phyloP scores from a whole-genome alignment of 2,329 filamentous ascomycete genomes.

The Talaromyces sp. region DNA sequence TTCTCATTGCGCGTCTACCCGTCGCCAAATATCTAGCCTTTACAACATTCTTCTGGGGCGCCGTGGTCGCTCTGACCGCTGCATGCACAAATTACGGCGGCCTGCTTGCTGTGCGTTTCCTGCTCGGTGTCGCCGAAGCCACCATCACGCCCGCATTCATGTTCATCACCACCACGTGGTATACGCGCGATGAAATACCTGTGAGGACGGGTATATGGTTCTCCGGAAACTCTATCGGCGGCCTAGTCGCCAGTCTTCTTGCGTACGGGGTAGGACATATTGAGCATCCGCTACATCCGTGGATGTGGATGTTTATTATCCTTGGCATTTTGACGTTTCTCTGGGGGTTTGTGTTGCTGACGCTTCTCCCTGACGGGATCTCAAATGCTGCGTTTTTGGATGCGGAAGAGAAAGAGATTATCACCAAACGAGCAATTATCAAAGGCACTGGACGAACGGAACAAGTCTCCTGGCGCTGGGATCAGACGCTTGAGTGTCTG shows the following conservation, averaged over 20 bases:
- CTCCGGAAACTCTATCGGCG: slow-evolving; percentile 50
- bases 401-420: slow-evolving; percentile 43
- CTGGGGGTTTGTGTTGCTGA: slow-evolving; percentile 25
- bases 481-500: slow-evolving; percentile 48
- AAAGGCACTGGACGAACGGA: slow-evolving; percentile 52
- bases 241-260: slow-evolving; percentile 55
- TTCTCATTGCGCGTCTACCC: slow-evolving; percentile 60
- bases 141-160: slow-evolving; percentile 50
- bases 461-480: slow-evolving; percentile 30
- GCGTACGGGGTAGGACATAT: slow-evolving; percentile 61
- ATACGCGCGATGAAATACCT: slow-evolving; percentile 47
- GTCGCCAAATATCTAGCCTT: slow-evolving; percentile 63
- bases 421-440: slow-evolving; percentile 50
- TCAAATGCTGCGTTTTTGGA: slow-evolving; percentile 44
- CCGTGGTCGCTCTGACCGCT: slow-evolving; percentile 59
- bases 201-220: slow-evolving; percentile 54
- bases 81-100: slow-evolving; percentile 58
- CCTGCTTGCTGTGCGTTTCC: slow-evolving; percentile 62
- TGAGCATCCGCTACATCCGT: slow-evolving; percentile 46
- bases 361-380: slow-evolving; percentile 45
- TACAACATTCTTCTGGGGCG: slow-evolving; percentile 62
- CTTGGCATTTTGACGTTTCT: slow-evolving; percentile 44
- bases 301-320: slow-evolving; percentile 60
- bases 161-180: slow-evolving; percentile 52
- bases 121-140: slow-evolving; percentile 56